Percentiles rank a stretch among this genome's conserved stretches.
These are phyloP conservation scores for Xerocomus potaroensis DNA, from an alignment of 768 basidiomycete species.

Conservation along the genomic window DNA sequence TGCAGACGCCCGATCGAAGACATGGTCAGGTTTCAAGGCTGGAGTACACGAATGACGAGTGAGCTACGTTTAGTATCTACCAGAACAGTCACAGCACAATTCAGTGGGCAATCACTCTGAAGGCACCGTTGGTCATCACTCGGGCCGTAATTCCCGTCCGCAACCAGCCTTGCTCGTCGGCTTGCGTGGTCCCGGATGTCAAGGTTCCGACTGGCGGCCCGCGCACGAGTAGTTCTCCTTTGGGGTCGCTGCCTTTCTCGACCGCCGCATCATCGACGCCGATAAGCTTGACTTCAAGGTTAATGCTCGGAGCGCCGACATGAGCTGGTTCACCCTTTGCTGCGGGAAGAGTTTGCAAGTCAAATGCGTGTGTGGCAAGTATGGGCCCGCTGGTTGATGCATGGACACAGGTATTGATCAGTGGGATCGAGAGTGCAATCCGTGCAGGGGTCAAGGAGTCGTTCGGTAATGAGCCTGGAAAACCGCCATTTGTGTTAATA, in stretches of 20 bases:
- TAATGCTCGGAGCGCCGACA: slow-evolving; percentile 79
- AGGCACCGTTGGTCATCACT: slow-evolving; percentile 67
- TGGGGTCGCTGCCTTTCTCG: slow-evolving; percentile 64
- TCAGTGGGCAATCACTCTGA: slow-evolving; percentile 33
- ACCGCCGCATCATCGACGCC: slow-evolving; percentile 61
- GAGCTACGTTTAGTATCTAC: too few species aligned
- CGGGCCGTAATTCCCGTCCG: slow-evolving; percentile 39
- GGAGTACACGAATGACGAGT: too few species aligned
- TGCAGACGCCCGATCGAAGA: slow-evolving; percentile 14
- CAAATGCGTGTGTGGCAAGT: slow-evolving; percentile 78
- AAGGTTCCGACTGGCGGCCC: slow-evolving; percentile 70
- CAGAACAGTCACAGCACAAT: background rate
- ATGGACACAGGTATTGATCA: slow-evolving; percentile 62
- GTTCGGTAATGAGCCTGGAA: slow-evolving; percentile 47
- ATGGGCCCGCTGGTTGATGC: slow-evolving; percentile 70
- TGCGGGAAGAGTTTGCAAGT: slow-evolving; percentile 69
- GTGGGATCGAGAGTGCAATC: slow-evolving; percentile 70
- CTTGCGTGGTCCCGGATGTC: slow-evolving; percentile 34
- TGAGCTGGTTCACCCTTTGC: slow-evolving; percentile 36
- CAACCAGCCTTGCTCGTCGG: slow-evolving; percentile 42
- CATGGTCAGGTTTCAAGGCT: slow-evolving; percentile 10
- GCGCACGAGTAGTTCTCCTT: slow-evolving; percentile 55
- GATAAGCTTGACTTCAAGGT: slow-evolving; percentile 78
- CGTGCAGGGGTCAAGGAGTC: slow-evolving; percentile 57
- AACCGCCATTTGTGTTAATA: background rate